These are phyloP conservation scores for Streptanthus diversifolius DNA, from an alignment of 345 rosid species.

Conservation along the genomic window DNA sequence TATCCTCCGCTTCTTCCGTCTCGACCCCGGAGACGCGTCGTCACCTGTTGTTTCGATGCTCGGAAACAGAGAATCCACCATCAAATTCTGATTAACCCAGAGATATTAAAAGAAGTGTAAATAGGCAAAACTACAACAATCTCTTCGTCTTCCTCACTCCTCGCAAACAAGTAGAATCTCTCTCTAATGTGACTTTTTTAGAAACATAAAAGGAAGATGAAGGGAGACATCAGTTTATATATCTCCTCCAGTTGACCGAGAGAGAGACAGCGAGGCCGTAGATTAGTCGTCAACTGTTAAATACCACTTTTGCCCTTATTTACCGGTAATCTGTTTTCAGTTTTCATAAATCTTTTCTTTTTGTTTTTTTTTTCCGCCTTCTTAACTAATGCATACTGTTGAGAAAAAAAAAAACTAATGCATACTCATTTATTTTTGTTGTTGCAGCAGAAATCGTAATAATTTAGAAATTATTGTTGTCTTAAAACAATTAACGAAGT, in stretches of 20 bases:
- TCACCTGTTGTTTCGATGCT: constrained; percentile 28
- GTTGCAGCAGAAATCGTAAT: too few relatives aligned
- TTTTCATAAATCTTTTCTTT: background rate
- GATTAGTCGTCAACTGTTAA: constrained; percentile 28
- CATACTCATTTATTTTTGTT: too few relatives aligned
- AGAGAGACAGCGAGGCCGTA: constrained; percentile 41
- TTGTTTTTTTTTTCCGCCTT: background rate
- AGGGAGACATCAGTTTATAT: constrained; percentile 13
- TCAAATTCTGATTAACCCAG: constrained; percentile 23
- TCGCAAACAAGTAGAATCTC: background rate
- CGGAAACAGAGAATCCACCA: constrained; percentile 35
- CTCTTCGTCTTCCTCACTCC: background rate
- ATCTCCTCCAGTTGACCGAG: constrained; percentile 3
- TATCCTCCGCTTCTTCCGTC: constrained; percentile 50
- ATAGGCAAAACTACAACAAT: background rate
- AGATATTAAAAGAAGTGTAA: background rate
- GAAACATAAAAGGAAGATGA: background rate
- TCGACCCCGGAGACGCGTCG: constrained; percentile 37
- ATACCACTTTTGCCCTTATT: constrained; percentile 24
- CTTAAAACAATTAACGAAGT: too few relatives aligned
- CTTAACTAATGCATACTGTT: too few relatives aligned
- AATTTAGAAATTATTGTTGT: too few relatives aligned
- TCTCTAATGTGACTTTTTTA: constrained; percentile 1
- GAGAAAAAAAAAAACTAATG: too few relatives aligned
- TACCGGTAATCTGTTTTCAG: background rate